Percentiles rank a stretch among this genome's conserved stretches.
Conservation (phyloP, 169 alveolate genomes). For the Perkinsus marinus region DNA sequence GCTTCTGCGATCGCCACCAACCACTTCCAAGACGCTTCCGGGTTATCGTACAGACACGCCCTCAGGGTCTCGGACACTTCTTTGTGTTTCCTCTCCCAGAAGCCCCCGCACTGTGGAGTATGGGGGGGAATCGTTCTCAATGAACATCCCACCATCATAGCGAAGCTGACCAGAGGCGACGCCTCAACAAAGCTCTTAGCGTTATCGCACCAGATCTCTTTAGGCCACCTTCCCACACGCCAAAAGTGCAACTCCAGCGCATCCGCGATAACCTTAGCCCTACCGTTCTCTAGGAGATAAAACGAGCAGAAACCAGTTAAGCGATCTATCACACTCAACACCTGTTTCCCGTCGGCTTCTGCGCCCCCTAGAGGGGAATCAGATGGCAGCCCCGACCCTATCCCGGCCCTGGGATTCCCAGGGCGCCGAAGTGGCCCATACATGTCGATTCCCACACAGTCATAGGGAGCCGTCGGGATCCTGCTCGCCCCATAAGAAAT, state of each 20-base stretch:
- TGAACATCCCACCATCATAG: background rate
- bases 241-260: background rate
- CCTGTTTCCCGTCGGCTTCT: no score
- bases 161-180: background rate
- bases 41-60: background rate
- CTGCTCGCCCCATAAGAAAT: background rate
- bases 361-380: no score
- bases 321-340: background rate
- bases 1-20: background rate
- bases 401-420: background rate
- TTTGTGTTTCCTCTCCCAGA: background rate
- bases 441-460: background rate
- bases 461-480: background rate
- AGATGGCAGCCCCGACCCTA: background rate
- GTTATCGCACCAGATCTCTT: background rate
- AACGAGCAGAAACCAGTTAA: background rate
- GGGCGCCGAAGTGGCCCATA: background rate
- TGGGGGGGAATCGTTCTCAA: background rate
- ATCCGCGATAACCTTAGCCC: background rate
- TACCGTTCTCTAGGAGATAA: background rate
- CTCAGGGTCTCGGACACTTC: background rate
- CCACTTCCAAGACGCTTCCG: background rate
- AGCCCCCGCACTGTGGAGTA: background rate
- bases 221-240: background rate
- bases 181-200: background rate